These are phyloP conservation scores for Acacia acuminata DNA, from an alignment of 306 rosid genomes.

Conservation along the genomic window DNA sequence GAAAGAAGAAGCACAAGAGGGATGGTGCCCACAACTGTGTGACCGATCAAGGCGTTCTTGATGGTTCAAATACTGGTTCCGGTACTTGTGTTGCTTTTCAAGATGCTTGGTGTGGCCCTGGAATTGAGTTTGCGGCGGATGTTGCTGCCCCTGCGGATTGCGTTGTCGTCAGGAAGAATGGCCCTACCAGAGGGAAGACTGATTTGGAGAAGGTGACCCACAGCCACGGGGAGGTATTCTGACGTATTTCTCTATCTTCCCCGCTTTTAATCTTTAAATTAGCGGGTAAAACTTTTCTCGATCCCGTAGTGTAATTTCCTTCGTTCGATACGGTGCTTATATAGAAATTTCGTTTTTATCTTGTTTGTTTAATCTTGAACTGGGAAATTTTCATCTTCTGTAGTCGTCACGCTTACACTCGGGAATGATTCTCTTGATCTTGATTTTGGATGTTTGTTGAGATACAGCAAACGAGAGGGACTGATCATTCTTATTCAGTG, in stretches of 20 bases:
- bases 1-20: conserved; percentile 63
- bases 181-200: conserved; percentile 64
- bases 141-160: conserved; percentile 85
- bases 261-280: background rate
- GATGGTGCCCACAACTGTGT: background rate
- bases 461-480: background rate
- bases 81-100: conserved; percentile 65
- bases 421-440: background rate
- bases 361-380: background rate
- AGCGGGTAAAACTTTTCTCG: background rate
- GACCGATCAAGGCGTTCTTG: conserved; percentile 39
- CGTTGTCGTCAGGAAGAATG: conserved; percentile 68
- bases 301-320: background rate
- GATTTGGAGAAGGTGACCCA: conserved; percentile 61
- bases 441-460: conserved; percentile 4
- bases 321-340: conserved; percentile 10
- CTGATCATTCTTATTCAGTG: background rate
- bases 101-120: conserved; percentile 98
- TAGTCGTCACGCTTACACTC: background rate
- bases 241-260: background rate
- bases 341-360: conserved; percentile 5
- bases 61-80: conserved; percentile 48
- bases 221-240: conserved; percentile 65
- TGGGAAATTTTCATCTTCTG: conserved; percentile 6
- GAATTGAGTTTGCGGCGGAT: conserved; percentile 80